These are phyloP conservation scores for Golubevia sp. DNA, from an alignment of 1,284 basidiomycete genomes.

Conservation along the genomic window DNA sequence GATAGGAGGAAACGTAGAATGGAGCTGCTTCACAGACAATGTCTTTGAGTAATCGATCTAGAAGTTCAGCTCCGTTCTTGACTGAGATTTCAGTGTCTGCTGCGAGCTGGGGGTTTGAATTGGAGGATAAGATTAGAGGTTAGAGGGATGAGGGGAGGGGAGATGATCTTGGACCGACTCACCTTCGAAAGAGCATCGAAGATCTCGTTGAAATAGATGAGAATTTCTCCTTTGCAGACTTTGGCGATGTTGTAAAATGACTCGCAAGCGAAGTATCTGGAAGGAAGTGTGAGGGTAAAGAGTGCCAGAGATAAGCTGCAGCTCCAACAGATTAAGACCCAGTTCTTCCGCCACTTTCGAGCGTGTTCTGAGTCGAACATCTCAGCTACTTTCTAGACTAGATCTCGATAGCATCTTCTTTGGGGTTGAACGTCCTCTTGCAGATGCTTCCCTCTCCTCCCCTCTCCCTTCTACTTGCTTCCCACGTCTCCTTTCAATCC, in stretches of 20 bases:
- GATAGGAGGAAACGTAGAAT: slow-evolving; percentile 87
- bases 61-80: slow-evolving; percentile 97
- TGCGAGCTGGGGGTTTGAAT: slow-evolving; percentile 71
- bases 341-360: too few species aligned
- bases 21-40: slow-evolving; percentile 96
- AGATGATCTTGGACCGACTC: slow-evolving; percentile 33
- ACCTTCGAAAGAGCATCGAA: slow-evolving; percentile 97
- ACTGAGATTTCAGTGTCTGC: slow-evolving; percentile 95
- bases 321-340: not conserved
- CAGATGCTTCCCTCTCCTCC: not conserved
- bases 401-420: too few species aligned
- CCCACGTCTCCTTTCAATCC: not conserved
- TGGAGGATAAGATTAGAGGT: not conserved
- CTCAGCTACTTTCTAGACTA: too few species aligned
- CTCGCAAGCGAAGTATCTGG: slow-evolving; percentile 87
- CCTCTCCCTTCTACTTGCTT: not conserved
- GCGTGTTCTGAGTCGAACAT: too few species aligned
- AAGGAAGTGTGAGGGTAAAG: not conserved
- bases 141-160: slow-evolving; percentile 1
- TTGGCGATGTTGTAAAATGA: slow-evolving; percentile 96
- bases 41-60: slow-evolving; percentile 94
- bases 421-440: too few species aligned
- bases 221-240: slow-evolving; percentile 94
- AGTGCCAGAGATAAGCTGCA: not conserved
- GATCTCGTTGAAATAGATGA: slow-evolving; percentile 97